Base-by-base conservation (phyloP, 2,329 filamentous ascomycete genomes). In the Gnomoniopsis sp. region DNA sequence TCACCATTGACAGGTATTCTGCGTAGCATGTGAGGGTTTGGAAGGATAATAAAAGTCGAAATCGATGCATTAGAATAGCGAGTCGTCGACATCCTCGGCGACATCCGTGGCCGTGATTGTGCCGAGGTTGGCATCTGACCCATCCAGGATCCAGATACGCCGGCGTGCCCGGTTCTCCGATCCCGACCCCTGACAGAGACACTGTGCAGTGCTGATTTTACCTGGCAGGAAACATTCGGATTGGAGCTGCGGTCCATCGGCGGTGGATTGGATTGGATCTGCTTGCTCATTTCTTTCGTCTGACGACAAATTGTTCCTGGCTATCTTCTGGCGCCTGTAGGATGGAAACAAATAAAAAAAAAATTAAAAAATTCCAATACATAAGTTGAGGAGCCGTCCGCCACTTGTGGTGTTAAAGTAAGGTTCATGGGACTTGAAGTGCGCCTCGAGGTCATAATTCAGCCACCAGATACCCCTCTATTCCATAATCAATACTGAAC, bases 171-270 rank as follows among this genome's bases (percentile, higher is more conserved):
- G 36, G 36, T 41, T 14, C 36, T 15, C 12, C 12, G 6, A 8
- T 4, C 36, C 36, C 36, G 12, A 41, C 7, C 36, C 36, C 36
- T 41, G 36, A n/a, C 6, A 15, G 36, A 14, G 36, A 15, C 12
- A 41, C 8, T 8, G 8, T 30, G 23, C 46, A 56, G 54, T 56
- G 46, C 38, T 46, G 54, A 14, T 50, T 50, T 34, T 47, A 56
- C 33, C 44, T 56, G 12, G 33, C 43, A 19, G 21, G 19, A 14
- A 8, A 56, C n/a, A 50, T 38, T 23, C 23, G 43, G 6, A 56
- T 46, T 21, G 49, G 54, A 38, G n/a, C 22, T 56, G 54, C 19
- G 38, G 17, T 2, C 49, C 54, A 11, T 49, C 34, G 22, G 22
- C 47, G 26, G 26, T 8, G 4, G 26, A 30, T 8, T 30, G 26